A percentile compares a stretch with the other conserved stretches of the same genome.
These are phyloP conservation scores for Daldinia grandis DNA, from an alignment of 495 filamentous ascomycete species.

Conservation along the genomic window DNA sequence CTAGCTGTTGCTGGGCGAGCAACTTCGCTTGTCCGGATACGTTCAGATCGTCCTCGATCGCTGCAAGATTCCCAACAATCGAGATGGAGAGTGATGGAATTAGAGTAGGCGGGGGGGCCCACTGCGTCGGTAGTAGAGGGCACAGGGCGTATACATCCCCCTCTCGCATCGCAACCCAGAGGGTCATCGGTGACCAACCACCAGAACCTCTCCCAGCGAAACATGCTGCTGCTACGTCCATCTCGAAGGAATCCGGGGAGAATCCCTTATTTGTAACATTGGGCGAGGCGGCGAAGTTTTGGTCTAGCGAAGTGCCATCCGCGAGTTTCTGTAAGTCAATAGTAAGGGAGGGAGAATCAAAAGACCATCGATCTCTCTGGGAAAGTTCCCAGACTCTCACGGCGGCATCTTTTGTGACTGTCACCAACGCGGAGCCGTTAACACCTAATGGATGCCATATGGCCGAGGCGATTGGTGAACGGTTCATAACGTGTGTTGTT, in stretches of 20 bases:
- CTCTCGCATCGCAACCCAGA: conserved; percentile 89
- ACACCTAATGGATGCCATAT: conserved; percentile 89
- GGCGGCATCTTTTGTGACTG: conserved; percentile 82
- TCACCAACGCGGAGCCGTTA: conserved; percentile 76
- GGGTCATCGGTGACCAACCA: conserved; percentile 88
- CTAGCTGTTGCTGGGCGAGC: conserved; percentile 73
- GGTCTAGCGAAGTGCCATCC: conserved; percentile 76
- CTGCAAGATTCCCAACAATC: conserved; percentile 71
- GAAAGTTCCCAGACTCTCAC: conserved; percentile 90
- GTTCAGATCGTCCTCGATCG: conserved; percentile 64
- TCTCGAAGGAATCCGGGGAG: conserved; percentile 82
- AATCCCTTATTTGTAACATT: conserved; percentile 79
- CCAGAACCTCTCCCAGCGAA: conserved; percentile 81
- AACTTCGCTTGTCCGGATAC: conserved; percentile 64
- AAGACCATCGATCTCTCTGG: conserved; percentile 79
- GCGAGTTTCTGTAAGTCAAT: conserved; percentile 84
- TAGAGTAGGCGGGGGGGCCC: conserved; percentile 77
- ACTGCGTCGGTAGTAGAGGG: conserved; percentile 81
- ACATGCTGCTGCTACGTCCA: conserved; percentile 86
- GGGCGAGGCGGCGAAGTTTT: conserved; percentile 76
- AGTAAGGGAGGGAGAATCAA: conserved; percentile 79
- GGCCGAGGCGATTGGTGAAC: conserved; percentile 76
- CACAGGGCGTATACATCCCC: conserved; percentile 93
- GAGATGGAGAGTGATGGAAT: conserved; percentile 80
- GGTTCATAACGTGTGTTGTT: conserved; percentile 84